phyloP scores from a whole-genome alignment of 306 rosid genomes.

The Pterocarpus santalinus region DNA sequence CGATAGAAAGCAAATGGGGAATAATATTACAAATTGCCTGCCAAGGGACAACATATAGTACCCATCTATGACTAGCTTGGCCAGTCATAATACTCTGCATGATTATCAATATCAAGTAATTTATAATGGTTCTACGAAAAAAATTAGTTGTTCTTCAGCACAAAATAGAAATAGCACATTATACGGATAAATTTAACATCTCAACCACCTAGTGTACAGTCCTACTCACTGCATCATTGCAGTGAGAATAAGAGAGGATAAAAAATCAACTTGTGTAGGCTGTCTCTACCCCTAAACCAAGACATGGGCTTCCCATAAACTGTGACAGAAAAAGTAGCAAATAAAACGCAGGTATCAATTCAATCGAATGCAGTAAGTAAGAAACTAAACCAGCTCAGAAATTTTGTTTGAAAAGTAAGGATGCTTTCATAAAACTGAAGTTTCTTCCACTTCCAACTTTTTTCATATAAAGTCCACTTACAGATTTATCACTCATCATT shows the following conservation, averaged over 20 bases:
- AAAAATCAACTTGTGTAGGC: conserved; percentile 5
- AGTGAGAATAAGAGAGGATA: conserved; percentile 9
- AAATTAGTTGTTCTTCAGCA: conserved; percentile 11
- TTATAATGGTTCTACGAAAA: neutral
- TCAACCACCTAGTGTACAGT: neutral
- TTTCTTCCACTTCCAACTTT: neutral
- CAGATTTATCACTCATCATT: conserved; percentile 17
- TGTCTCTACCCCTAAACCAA: conserved; percentile 24
- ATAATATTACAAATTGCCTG: neutral
- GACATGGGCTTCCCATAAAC: neutral
- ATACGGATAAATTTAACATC: conserved; percentile 12
- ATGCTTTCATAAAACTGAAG: conserved; percentile 27
- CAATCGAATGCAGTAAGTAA: neutral
- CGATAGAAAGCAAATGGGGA: conserved; percentile 34
- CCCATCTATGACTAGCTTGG: neutral
- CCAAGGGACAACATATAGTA: conserved; percentile 15
- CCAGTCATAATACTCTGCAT: neutral
- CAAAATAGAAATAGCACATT: neutral
- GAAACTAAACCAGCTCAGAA: neutral
- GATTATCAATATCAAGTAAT: conserved; percentile 1
- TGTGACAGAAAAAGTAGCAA: neutral
- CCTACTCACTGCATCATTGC: conserved; percentile 13
- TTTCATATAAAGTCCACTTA: neutral
- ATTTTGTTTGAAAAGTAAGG: conserved; percentile 1
- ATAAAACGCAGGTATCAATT: conserved; percentile 14